These are phyloP conservation scores for Cladorrhinum samala DNA, from an alignment of 495 filamentous ascomycete species.

Conservation along the genomic window DNA sequence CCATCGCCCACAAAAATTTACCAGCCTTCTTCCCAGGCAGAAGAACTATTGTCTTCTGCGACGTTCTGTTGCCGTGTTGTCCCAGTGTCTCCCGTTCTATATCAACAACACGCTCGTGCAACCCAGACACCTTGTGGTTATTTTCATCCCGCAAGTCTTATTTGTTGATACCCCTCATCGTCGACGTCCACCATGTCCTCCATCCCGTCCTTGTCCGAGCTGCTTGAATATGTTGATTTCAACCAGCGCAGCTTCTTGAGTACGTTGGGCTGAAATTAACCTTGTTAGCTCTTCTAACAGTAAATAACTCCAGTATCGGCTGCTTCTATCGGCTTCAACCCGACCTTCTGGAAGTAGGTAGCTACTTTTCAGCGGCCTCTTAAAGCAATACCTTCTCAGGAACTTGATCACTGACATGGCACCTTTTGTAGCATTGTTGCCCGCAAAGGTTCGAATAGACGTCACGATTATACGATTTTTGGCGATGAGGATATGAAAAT, in stretches of 20 bases:
- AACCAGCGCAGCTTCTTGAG: constrained; percentile 57
- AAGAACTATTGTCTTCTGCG: background rate
- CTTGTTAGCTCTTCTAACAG: background rate
- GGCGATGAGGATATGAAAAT: background rate
- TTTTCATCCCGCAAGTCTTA: background rate
- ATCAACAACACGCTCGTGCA: no score
- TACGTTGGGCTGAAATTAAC: constrained; percentile 29
- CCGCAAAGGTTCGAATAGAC: constrained; percentile 56
- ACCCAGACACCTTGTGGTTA: no score
- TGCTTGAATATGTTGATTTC: constrained; percentile 53
- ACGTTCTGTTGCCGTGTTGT: background rate
- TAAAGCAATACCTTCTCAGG: background rate
- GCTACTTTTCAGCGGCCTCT: background rate
- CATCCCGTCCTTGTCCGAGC: constrained; percentile 27
- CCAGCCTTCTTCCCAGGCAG: no score
- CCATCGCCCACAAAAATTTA: no score
- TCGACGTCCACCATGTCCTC: constrained; percentile 24
- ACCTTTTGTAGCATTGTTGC: constrained; percentile 50
- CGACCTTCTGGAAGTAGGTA: constrained; percentile 77
- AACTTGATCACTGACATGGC: constrained; percentile 15
- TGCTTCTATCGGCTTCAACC: constrained; percentile 66
- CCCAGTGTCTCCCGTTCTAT: background rate
- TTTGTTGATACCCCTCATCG: background rate
- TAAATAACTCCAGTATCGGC: constrained; percentile 50
- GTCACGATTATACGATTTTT: no score